Evolutionary conservation across 1,284 basidiomycete species (phyloP), one percentile per base, ranked within the genome.

Genomic region (Trichosporon asahii): DNA sequence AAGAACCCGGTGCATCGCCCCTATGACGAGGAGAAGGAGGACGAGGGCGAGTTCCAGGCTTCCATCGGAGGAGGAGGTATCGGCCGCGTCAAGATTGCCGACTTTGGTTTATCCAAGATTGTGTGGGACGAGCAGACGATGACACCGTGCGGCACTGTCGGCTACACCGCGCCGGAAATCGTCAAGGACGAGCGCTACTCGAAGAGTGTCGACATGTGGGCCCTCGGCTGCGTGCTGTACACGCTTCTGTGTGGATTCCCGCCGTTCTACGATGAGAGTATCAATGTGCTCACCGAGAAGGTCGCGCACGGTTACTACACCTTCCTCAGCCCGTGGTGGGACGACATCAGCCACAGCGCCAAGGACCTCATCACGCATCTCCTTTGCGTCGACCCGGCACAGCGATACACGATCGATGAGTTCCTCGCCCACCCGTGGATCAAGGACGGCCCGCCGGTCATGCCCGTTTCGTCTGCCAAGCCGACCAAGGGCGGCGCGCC

Each of bases 171-270:
- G 3, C 97, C 97, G 2, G 97, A 99, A 84, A 99, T 99, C 74
- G 97, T 99, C 79, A 98, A 98, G 85, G 97, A 99, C 82, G 95
- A 99, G 85, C 89, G 96, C 29, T 99, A 99, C 83, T 94, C 91
- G 82, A 98, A 98, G 85, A 94, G 91, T 78, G 97, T 99, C 68
- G 97, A 99, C 83, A 99, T 99, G 97, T 99, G 97, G 97, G 97
- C 97, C 2, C 85, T 99, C 49, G 97, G 97, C 33, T 99, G 97
- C 83, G 97, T 99, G 25, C 87, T 99, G 4, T 99, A 99, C 85
- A 99, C 97, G 1, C 86, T 99, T 2, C 88, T 99, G n/a, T 99
- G 97, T 79, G 97, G 96, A 66, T 98, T 98, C 86, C 94, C 95
- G 67, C 93, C 97, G 0, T 99, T 99, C 86, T 99, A 99, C 84